phyloP scores from a whole-genome alignment of 2,329 filamentous ascomycete genomes.

The Phyllosticta citriasiana region DNA sequence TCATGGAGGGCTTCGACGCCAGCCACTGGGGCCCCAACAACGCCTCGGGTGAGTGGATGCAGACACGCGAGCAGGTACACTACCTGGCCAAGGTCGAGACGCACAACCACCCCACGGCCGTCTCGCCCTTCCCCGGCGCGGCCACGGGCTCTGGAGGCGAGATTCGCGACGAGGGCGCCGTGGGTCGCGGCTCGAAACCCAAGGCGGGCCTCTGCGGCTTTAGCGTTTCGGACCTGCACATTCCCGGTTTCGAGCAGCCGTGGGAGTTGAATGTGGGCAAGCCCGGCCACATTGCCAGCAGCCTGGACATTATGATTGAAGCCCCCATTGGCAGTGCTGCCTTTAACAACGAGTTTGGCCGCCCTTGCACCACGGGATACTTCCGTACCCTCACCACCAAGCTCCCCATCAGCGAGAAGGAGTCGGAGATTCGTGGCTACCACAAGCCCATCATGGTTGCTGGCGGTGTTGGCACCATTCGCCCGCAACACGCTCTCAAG shows the following conservation, averaged over 20 bases:
- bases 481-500: slow-evolving; percentile 86
- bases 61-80: slow-evolving; percentile 77
- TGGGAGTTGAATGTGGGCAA: slow-evolving; percentile 91
- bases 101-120: slow-evolving; percentile 93
- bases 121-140: slow-evolving; percentile 85
- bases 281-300: slow-evolving; percentile 84
- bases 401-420: slow-evolving; percentile 49
- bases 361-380: slow-evolving; percentile 78
- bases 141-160: slow-evolving; percentile 93
- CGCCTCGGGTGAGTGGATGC: slow-evolving; percentile 75
- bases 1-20: slow-evolving; percentile 62
- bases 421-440: slow-evolving; percentile 72
- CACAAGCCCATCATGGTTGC: slow-evolving; percentile 99
- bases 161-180: slow-evolving; percentile 89
- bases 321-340: slow-evolving; percentile 89
- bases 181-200: slow-evolving; percentile 82
- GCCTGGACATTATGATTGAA: slow-evolving; percentile 94
- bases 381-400: slow-evolving; percentile 81
- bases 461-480: slow-evolving; percentile 84
- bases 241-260: slow-evolving; percentile 69
- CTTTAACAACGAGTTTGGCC: slow-evolving; percentile 97
- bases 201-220: slow-evolving; percentile 90
- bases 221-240: slow-evolving; percentile 87
- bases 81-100: slow-evolving; percentile 93
- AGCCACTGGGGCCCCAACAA: slow-evolving; percentile 83